These are phyloP conservation scores for Nemania abortiva DNA, from an alignment of 2,329 filamentous ascomycete genomes.

Conservation along the genomic window DNA sequence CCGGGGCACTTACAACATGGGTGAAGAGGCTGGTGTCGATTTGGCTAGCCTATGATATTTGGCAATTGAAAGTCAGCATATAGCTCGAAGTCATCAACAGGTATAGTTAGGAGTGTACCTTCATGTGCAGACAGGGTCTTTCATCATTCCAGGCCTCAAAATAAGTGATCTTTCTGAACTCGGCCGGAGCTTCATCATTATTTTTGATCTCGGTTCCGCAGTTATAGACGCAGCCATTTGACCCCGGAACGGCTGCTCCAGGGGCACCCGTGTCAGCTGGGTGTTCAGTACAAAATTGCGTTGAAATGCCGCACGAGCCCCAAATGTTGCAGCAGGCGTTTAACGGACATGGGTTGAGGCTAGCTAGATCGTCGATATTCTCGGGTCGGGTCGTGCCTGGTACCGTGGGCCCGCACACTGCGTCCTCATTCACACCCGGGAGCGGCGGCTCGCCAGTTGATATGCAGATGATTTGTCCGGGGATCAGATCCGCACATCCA, in stretches of 20 bases:
- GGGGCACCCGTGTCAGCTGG: slow-evolving; percentile 11
- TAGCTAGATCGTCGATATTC: slow-evolving; percentile 7
- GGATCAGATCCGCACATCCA: slow-evolving; percentile 32
- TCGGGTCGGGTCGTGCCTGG: slow-evolving; percentile 12
- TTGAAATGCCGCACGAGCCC: slow-evolving; percentile 44
- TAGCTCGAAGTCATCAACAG: no score
- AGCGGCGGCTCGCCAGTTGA: slow-evolving; percentile 40
- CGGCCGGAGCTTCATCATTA: slow-evolving; percentile 5
- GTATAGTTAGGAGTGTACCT: slow-evolving; percentile 37
- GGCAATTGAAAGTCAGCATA: slow-evolving; percentile 41
- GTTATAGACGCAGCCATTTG: slow-evolving; percentile 4
- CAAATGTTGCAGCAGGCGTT: slow-evolving; percentile 30
- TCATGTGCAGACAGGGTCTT: slow-evolving; percentile 38
- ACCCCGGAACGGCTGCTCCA: slow-evolving; percentile 1
- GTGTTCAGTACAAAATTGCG: slow-evolving; percentile 10
- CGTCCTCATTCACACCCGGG: slow-evolving; percentile 41
- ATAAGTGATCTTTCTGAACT: slow-evolving; percentile 28
- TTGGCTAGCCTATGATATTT: no score
- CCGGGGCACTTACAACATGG: no score
- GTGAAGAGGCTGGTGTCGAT: no score
- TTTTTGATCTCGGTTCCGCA: slow-evolving; percentile 13
- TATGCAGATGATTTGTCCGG: slow-evolving; percentile 43
- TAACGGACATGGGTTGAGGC: slow-evolving; percentile 30
- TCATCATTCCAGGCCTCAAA: slow-evolving; percentile 38
- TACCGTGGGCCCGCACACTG: slow-evolving; percentile 40